Percentiles rank a stretch among this genome's conserved stretches.
Evolutionary conservation across 2,329 filamentous ascomycete genomes (phyloP).

Genomic region (Cladophialophora bantiana): DNA sequence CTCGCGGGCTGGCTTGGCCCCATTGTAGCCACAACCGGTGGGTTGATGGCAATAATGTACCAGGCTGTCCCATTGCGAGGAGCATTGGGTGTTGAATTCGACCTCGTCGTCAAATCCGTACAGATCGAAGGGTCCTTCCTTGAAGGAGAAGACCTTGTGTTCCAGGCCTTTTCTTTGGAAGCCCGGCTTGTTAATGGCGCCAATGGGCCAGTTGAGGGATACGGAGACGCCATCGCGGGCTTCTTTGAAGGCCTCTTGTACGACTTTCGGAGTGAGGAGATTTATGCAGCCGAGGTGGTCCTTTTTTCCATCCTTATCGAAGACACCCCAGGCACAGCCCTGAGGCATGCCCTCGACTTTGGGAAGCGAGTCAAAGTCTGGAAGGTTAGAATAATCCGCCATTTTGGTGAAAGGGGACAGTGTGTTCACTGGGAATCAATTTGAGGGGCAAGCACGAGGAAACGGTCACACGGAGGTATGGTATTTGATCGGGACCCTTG

Average conservation of each 20-base stretch:
- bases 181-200: constrained; percentile 27
- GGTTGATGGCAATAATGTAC: constrained; percentile 38
- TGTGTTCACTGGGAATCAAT: not conserved
- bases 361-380: constrained; percentile 55
- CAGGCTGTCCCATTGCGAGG: constrained; percentile 59
- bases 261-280: constrained; percentile 62
- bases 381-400: constrained; percentile 45
- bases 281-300: constrained; percentile 69
- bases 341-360: constrained; percentile 54
- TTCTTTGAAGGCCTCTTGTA: constrained; percentile 62
- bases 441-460: not conserved
- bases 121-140: constrained; percentile 25
- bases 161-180: constrained; percentile 30
- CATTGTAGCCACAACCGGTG: constrained; percentile 36
- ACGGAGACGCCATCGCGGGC: constrained; percentile 64
- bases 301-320: constrained; percentile 57
- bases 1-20: constrained; percentile 41
- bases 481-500: not conserved
- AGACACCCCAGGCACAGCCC: constrained; percentile 64
- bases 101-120: constrained; percentile 53
- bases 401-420: constrained; percentile 9
- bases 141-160: constrained; percentile 34
- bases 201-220: constrained; percentile 60
- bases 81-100: constrained; percentile 57
- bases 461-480: not conserved